A percentile compares a stretch with the other conserved stretches of the same genome.
Evolutionary conservation across 768 basidiomycete genomes (phyloP).

Genomic region (Leccinum variicolor): DNA sequence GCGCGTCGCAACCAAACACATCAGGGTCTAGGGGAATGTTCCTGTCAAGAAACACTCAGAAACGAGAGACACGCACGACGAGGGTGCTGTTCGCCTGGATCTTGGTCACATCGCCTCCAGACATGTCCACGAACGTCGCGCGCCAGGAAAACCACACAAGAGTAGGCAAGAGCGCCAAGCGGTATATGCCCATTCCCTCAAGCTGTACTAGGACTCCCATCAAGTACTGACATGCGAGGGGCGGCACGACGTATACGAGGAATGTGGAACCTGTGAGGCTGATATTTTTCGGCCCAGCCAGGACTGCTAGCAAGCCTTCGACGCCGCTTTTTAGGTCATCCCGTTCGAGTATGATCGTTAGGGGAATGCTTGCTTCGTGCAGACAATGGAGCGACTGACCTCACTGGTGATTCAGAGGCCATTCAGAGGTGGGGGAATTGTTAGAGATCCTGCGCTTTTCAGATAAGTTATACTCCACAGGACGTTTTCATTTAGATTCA

Average conservation of each 20-base stretch:
- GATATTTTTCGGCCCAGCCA: constrained; percentile 1
- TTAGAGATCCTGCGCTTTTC: neutral
- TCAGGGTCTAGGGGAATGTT: constrained; percentile 7
- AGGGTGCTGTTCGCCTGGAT: constrained; percentile 15
- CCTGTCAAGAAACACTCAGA: neutral
- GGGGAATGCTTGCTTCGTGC: neutral
- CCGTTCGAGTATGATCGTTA: neutral
- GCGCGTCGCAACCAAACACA: constrained; percentile 15
- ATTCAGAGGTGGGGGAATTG: neutral
- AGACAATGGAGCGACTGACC: constrained; percentile 1
- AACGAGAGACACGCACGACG: constrained; percentile 13
- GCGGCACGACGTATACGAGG: constrained; percentile 38
- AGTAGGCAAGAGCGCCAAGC: constrained; percentile 48
- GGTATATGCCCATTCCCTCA: constrained; percentile 38
- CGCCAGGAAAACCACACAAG: constrained; percentile 44
- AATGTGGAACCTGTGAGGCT: constrained; percentile 21
- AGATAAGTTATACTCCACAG: neutral
- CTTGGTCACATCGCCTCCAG: constrained; percentile 14
- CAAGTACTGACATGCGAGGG: constrained; percentile 45
- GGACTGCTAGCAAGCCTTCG: constrained; percentile 1
- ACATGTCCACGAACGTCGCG: constrained; percentile 27
- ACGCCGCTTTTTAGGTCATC: neutral
- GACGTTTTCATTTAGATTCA: neutral
- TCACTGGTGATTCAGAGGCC: constrained; percentile 1
- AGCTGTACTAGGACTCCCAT: constrained; percentile 54